Evolutionary conservation across 352 stramenopile species (phyloP).

Genomic region (Phytophthora tentaculata): DNA sequence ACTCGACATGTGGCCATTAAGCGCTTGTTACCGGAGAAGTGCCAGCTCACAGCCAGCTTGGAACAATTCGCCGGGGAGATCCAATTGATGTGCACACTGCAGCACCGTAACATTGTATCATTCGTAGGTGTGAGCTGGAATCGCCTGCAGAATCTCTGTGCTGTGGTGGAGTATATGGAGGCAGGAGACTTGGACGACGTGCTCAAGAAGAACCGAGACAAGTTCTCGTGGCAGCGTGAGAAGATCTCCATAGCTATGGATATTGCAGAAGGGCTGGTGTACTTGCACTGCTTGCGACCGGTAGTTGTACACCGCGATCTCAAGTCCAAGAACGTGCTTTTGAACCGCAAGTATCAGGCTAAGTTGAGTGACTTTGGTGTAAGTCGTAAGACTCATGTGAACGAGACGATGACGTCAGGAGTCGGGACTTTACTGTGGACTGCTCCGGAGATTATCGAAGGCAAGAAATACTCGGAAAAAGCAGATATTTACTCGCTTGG

Average conservation of each 20-base stretch:
- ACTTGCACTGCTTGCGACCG: conserved; percentile 78
- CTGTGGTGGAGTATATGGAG: conserved; percentile 85
- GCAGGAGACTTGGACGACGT: conserved; percentile 68
- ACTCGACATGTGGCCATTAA: conserved; percentile 81
- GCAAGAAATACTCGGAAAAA: conserved; percentile 87
- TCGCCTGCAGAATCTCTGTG: conserved; percentile 67
- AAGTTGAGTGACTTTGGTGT: conserved; percentile 92
- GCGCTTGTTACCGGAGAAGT: conserved; percentile 66
- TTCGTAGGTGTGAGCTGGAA: conserved; percentile 81
- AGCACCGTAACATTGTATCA: conserved; percentile 81
- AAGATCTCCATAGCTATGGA: conserved; percentile 88
- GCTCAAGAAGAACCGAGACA: conserved; percentile 55
- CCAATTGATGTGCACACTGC: conserved; percentile 68
- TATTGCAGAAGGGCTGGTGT: conserved; percentile 82
- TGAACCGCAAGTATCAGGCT: conserved; percentile 66
- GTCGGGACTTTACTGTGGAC: conserved; percentile 87
- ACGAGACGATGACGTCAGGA: conserved; percentile 81
- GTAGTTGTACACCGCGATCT: conserved; percentile 87
- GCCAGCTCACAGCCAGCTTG: conserved; percentile 51
- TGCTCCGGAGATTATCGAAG: conserved; percentile 88
- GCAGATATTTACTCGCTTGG: conserved; percentile 91
- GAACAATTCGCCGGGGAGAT: conserved; percentile 80
- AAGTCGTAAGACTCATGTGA: conserved; percentile 70
- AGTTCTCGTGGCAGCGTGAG: conserved; percentile 68
- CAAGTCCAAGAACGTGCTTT: conserved; percentile 88